Evolutionary conservation across 768 basidiomycete species (phyloP).

Genomic region (Leccinellum albellum): DNA sequence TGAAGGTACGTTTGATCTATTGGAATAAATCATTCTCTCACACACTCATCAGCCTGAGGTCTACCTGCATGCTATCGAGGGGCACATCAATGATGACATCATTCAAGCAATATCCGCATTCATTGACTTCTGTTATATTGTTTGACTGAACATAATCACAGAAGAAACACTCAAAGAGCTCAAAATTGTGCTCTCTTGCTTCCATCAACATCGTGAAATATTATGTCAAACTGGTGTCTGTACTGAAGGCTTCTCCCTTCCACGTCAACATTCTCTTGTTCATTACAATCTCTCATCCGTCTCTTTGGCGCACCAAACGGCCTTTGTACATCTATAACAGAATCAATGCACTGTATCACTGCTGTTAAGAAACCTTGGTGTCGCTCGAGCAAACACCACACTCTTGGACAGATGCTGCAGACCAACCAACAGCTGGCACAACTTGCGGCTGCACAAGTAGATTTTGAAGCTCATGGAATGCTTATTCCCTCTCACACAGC

Average conservation of each 20-base stretch:
- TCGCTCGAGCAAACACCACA: slow-evolving; percentile 21
- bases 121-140: neutral
- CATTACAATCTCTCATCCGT: slow-evolving; percentile 28
- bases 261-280: slow-evolving; percentile 31
- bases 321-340: slow-evolving; percentile 35
- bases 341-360: slow-evolving; percentile 35
- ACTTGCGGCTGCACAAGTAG: neutral
- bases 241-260: slow-evolving; percentile 20
- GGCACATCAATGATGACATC: neutral
- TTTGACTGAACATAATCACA: neutral
- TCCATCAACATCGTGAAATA: neutral
- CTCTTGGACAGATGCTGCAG: slow-evolving; percentile 19
- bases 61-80: neutral
- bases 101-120: neutral
- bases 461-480: neutral
- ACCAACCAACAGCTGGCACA: neutral
- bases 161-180: neutral
- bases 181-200: neutral
- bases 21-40: neutral
- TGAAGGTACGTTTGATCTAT: neutral
- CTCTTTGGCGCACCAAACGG: slow-evolving; percentile 35
- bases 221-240: neutral
- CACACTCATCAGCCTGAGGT: neutral
- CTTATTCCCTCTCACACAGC: neutral
- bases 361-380: slow-evolving; percentile 36